Conservation (phyloP, 495 filamentous ascomycete genomes). For the Xylaria acuta region DNA sequence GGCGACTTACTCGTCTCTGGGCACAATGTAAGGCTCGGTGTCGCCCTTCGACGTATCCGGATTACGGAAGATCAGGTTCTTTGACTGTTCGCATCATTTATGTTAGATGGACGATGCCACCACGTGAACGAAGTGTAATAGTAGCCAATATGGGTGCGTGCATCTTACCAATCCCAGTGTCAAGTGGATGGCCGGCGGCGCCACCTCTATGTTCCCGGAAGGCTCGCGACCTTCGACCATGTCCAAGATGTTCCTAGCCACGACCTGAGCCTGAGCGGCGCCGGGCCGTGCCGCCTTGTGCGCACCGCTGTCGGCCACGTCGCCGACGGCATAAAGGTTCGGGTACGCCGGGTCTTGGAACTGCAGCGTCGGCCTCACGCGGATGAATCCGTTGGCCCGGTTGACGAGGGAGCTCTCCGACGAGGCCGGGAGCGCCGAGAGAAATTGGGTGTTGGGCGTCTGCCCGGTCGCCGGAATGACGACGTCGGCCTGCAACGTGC, state of each 20-base stretch:
- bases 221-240: constrained; percentile 45
- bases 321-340: constrained; percentile 62
- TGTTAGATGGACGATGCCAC: neutral
- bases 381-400: constrained; percentile 54
- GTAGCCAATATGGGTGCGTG: no score
- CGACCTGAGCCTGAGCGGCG: constrained; percentile 58
- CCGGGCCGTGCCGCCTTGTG: constrained; percentile 62
- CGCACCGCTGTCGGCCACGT: constrained; percentile 63
- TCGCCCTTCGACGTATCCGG: constrained; percentile 51
- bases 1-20: constrained; percentile 53
- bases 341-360: constrained; percentile 45
- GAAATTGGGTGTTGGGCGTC: constrained; percentile 58
- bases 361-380: constrained; percentile 61
- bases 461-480: constrained; percentile 49
- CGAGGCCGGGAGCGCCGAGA: constrained; percentile 44
- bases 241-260: constrained; percentile 59
- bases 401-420: constrained; percentile 47
- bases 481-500: constrained; percentile 28
- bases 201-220: constrained; percentile 43
- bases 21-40: constrained; percentile 52
- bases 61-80: constrained; percentile 58
- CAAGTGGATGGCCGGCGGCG: constrained; percentile 54
- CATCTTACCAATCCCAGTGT: constrained; percentile 58
- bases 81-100: constrained; percentile 43
- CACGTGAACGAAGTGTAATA: neutral